These are phyloP conservation scores for Melaleuca quinquenervia DNA, from an alignment of 345 rosid species.

Conservation along the genomic window DNA sequence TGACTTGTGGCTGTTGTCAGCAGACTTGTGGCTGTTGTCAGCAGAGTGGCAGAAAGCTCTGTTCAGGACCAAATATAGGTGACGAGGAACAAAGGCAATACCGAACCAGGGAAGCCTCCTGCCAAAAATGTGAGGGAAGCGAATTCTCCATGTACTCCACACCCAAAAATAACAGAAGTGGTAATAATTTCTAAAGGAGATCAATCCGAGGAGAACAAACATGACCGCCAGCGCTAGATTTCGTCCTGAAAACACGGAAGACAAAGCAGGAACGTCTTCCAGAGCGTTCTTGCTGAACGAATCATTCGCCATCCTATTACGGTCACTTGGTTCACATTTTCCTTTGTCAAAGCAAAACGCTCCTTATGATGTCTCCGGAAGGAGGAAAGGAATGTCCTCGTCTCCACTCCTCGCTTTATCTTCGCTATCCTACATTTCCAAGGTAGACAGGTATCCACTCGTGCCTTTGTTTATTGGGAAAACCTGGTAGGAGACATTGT, in stretches of 20 bases:
- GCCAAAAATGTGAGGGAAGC: neutral
- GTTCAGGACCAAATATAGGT: neutral
- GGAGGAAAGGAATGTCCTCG: constrained; percentile 2
- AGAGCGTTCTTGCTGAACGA: neutral
- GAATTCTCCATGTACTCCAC: neutral
- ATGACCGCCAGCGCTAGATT: neutral
- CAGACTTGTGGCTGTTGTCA: neutral
- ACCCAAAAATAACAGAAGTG: neutral
- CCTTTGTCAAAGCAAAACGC: neutral
- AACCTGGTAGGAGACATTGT: neutral
- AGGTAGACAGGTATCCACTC: neutral
- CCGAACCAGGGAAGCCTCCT: neutral
- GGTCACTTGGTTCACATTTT: neutral
- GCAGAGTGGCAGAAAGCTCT: neutral
- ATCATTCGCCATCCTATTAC: neutral
- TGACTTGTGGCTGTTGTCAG: neutral
- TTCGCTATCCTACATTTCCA: neutral
- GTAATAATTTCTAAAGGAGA: neutral
- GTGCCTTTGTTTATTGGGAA: neutral
- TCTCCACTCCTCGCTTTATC: neutral
- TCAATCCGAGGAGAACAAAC: neutral
- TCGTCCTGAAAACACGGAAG: neutral
- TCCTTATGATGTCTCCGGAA: neutral
- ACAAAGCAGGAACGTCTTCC: neutral
- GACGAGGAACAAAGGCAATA: neutral